Evolutionary conservation across 805 yeast species (phyloP).

Genomic region (Ascoidea tarda): DNA sequence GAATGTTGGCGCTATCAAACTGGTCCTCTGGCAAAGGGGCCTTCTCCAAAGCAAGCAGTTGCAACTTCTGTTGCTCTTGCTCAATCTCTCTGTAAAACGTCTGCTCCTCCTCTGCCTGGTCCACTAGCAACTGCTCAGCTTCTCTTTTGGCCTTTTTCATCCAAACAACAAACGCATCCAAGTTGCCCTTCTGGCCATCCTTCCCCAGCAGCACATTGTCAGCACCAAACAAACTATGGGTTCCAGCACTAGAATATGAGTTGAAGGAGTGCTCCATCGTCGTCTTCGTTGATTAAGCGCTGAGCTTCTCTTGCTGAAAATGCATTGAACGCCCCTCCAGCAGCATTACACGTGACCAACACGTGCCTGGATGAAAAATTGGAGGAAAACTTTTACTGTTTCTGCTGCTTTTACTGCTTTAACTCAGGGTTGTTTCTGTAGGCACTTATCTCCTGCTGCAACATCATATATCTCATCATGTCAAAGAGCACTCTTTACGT

Average conservation of each 20-base stretch:
- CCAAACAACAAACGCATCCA: too few relatives aligned
- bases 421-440: too few relatives aligned
- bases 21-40: background rate
- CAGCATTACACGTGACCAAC: background rate
- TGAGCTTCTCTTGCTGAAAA: background rate
- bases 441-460: too few relatives aligned
- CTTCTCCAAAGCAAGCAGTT: background rate
- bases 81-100: background rate
- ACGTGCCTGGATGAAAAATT: too few relatives aligned
- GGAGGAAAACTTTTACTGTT: too few relatives aligned
- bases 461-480: background rate
- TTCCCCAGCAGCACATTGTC: too few relatives aligned
- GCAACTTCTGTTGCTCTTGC: background rate
- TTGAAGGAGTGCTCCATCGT: background rate
- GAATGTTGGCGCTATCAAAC: too few relatives aligned
- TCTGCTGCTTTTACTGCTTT: too few relatives aligned
- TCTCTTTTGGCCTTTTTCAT: background rate
- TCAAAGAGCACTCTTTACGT: conserved; percentile 31
- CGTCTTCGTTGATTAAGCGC: background rate
- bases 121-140: background rate
- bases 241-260: too few relatives aligned
- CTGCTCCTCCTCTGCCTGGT: background rate
- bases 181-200: too few relatives aligned
- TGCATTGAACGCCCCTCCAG: background rate
- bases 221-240: too few relatives aligned